phyloP scores from a whole-genome alignment of 495 filamentous ascomycete species.

The Cercophora newfieldiana region DNA sequence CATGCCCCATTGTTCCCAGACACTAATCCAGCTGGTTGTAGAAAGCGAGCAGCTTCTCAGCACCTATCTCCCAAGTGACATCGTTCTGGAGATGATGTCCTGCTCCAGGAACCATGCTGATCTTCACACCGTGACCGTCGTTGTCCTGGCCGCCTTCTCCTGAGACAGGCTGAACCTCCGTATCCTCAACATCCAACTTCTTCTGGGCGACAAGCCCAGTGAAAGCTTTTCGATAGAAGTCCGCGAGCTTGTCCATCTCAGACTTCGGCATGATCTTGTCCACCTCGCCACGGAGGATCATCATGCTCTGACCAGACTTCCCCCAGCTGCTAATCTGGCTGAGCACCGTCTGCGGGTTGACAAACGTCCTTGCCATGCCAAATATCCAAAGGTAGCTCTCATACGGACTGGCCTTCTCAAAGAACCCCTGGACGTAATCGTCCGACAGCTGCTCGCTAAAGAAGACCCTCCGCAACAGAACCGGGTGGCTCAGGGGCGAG shows the following conservation, averaged over 20 bases:
- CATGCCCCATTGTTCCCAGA: neutral
- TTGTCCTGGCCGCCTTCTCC: slow-evolving; percentile 24
- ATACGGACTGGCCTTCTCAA: slow-evolving; percentile 39
- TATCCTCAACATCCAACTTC: slow-evolving; percentile 74
- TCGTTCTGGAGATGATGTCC: slow-evolving; percentile 53
- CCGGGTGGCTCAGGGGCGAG: slow-evolving; percentile 48
- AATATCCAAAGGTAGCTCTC: slow-evolving; percentile 50
- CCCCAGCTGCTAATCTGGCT: slow-evolving; percentile 35
- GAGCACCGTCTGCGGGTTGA: slow-evolving; percentile 37
- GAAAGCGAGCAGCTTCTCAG: slow-evolving; percentile 39
- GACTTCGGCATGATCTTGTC: slow-evolving; percentile 32
- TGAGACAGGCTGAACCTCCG: slow-evolving; percentile 43
- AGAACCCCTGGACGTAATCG: slow-evolving; percentile 35
- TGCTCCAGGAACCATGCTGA: slow-evolving; percentile 36
- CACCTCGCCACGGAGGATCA: slow-evolving; percentile 42
- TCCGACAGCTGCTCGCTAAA: slow-evolving; percentile 38
- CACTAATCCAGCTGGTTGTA: slow-evolving; percentile 29
- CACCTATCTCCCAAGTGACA: slow-evolving; percentile 39
- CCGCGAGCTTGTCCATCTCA: slow-evolving; percentile 37
- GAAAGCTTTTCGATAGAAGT: slow-evolving; percentile 45
- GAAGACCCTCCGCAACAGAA: slow-evolving; percentile 43
- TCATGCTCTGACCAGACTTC: slow-evolving; percentile 23
- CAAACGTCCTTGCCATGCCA: slow-evolving; percentile 43
- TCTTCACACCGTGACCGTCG: slow-evolving; percentile 33
- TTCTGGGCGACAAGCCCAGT: slow-evolving; percentile 70